Evolutionary conservation across 2,329 filamentous ascomycete species (phyloP), one percentile per base, ranked within the genome.

Genomic region (Cladobotryum protrusum): DNA sequence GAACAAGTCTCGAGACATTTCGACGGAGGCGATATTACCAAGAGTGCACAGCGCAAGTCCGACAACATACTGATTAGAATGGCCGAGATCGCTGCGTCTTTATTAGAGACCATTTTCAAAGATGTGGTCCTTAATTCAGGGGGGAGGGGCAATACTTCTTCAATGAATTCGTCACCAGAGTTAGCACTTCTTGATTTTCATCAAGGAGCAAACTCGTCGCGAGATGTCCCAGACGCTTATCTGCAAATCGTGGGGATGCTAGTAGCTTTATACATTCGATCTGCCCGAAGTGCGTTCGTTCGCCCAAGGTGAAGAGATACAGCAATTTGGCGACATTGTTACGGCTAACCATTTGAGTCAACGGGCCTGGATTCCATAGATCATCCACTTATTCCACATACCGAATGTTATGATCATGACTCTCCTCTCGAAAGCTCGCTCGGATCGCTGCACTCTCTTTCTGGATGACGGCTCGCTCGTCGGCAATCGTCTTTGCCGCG

Each of bases 321-420:
- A 99, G 81, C 34, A 99, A 82, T 72, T 99, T 99, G 53, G 93
- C 91, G 62, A 99, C 93, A 79, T 99, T 99, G 77, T 99, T 99
- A 67, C 93, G 85, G 73, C 92, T 96, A 8, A 9, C 24, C 24
- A 29, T 8, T 29, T 29, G 24, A 4, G 24, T 29, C 6, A 29
- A 29, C 24, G 11, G 24, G 3, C 24, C 6, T 29, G 24, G 7
- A 29, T 29, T 6, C 6, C 24, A 29, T 29, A 33, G 11, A 37
- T 43, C 35, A 34, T 43, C n/a, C 43, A 36, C 32, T 35, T 29
- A 40, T 41, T 15, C 49, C 35, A 70, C 78, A 65, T 76, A 96
- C 91, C 92, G 85, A 62, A 95, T 79, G 66, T 88, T 87, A 60
- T 88, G 90, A 67, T 99, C 91, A 64, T 87, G 84, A 72, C 89